Percentiles rank a stretch among this genome's conserved stretches.
Conservation (phyloP, 2,329 filamentous ascomycete species). For the Pseudogymnoascus sp. region DNA sequence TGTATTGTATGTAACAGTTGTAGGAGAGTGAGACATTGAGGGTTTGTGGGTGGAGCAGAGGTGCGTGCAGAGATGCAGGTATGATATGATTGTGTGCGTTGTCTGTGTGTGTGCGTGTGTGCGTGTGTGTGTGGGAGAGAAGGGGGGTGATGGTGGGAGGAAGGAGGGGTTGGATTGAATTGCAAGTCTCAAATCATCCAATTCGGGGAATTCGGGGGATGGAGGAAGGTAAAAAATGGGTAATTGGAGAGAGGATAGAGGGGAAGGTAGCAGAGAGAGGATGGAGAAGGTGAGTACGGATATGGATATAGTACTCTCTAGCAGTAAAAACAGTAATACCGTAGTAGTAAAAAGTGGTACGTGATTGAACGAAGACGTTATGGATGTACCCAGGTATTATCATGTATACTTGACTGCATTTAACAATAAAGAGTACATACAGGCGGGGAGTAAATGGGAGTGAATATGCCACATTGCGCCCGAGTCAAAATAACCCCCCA, state of each 20-base stretch:
- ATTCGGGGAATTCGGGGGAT: too few species aligned
- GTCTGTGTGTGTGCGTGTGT: neutral
- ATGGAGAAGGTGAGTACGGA: too few species aligned
- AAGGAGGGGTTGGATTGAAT: too few species aligned
- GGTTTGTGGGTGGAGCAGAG: neutral
- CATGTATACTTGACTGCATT: neutral
- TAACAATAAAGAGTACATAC: too few species aligned
- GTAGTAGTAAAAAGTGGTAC: neutral
- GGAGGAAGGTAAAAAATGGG: too few species aligned
- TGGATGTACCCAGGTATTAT: neutral
- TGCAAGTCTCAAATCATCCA: too few species aligned
- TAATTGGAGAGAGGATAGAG: too few species aligned
- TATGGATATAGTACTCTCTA: too few species aligned
- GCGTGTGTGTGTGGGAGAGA: neutral
- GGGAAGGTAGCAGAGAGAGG: too few species aligned
- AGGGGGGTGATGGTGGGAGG: neutral
- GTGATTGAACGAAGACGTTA: neutral
- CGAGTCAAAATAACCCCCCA: neutral
- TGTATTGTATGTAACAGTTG: neutral
- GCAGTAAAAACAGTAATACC: too few species aligned
- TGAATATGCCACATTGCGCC: neutral
- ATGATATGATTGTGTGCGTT: neutral
- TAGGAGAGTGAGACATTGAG: neutral
- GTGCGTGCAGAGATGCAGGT: neutral
- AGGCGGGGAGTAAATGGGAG: too few species aligned